phyloP scores from a whole-genome alignment of 2,329 filamentous ascomycete genomes.

The Nigrospora sphaerica region DNA sequence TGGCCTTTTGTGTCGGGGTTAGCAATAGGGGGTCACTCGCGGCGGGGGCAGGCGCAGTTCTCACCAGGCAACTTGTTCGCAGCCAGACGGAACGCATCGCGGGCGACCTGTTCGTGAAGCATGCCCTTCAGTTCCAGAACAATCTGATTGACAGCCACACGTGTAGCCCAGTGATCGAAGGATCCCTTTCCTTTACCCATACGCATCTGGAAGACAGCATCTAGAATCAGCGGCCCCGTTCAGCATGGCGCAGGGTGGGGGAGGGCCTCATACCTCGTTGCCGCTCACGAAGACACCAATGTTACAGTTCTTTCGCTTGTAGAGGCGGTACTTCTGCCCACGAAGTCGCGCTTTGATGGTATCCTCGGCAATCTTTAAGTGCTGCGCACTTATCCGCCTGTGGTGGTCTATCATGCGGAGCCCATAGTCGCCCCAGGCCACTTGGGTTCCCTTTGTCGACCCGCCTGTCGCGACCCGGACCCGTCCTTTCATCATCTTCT shows the following conservation, averaged over 20 bases:
- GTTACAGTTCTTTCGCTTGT: slow-evolving; percentile 85
- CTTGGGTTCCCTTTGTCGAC: slow-evolving; percentile 84
- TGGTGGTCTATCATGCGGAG: slow-evolving; percentile 91
- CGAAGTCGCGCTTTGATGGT: slow-evolving; percentile 84
- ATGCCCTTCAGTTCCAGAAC: slow-evolving; percentile 89
- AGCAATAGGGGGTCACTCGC: too few relatives aligned
- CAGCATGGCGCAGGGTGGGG: neutral
- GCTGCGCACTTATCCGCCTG: slow-evolving; percentile 77
- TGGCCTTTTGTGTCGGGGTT: slow-evolving; percentile 47
- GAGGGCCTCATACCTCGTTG: slow-evolving; percentile 61
- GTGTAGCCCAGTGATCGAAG: slow-evolving; percentile 92
- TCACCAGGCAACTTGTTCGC: slow-evolving; percentile 90
- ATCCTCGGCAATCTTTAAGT: slow-evolving; percentile 86
- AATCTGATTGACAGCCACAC: slow-evolving; percentile 84
- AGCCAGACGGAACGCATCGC: slow-evolving; percentile 88
- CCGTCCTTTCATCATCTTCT: slow-evolving; percentile 86
- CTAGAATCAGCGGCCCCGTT: neutral
- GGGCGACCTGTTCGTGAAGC: slow-evolving; percentile 88
- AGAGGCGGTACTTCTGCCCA: slow-evolving; percentile 87
- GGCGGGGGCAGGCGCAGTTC: slow-evolving; percentile 18
- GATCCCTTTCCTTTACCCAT: slow-evolving; percentile 99
- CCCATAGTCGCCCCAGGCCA: slow-evolving; percentile 94
- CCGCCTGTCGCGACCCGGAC: slow-evolving; percentile 86
- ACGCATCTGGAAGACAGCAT: slow-evolving; percentile 51
- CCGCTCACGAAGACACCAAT: slow-evolving; percentile 93